phyloP scores from a whole-genome alignment of 495 filamentous ascomycete genomes.

The Lepraria neglecta region DNA sequence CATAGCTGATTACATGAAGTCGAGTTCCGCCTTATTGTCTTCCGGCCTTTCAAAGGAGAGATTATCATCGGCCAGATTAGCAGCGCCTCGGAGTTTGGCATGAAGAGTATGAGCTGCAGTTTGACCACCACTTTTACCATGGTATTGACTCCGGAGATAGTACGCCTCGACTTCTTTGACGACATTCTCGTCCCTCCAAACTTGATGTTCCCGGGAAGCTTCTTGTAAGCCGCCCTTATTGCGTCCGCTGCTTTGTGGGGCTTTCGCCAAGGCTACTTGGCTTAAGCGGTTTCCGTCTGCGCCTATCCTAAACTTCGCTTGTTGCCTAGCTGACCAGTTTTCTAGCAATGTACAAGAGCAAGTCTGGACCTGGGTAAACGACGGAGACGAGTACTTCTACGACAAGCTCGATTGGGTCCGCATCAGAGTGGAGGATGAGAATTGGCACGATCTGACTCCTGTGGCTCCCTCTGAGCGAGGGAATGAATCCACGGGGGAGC shows the following conservation, averaged over 20 bases:
- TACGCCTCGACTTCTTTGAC: conserved; percentile 82
- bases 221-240: conserved; percentile 54
- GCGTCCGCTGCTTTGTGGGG: background rate
- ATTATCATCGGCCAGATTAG: conserved; percentile 76
- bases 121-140: background rate
- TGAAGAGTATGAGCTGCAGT: conserved; percentile 53
- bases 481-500: conserved; percentile 44
- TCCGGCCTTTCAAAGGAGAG: conserved; percentile 89
- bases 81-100: conserved; percentile 61
- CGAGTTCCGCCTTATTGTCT: conserved; percentile 87
- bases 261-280: background rate
- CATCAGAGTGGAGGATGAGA: conserved; percentile 73
- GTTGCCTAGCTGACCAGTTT: background rate
- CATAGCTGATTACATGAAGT: conserved; percentile 44
- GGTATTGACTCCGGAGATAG: conserved; percentile 36
- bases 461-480: conserved; percentile 50
- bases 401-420: conserved; percentile 84
- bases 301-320: background rate
- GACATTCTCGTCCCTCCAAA: conserved; percentile 74
- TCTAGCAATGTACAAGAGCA: conserved; percentile 47
- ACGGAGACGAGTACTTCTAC: conserved; percentile 66
- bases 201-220: conserved; percentile 61
- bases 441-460: conserved; percentile 83
- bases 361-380: conserved; percentile 74
- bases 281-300: background rate